These are phyloP conservation scores for Jamesozyma piceae DNA, from an alignment of 805 yeast species.

Conservation along the genomic window DNA sequence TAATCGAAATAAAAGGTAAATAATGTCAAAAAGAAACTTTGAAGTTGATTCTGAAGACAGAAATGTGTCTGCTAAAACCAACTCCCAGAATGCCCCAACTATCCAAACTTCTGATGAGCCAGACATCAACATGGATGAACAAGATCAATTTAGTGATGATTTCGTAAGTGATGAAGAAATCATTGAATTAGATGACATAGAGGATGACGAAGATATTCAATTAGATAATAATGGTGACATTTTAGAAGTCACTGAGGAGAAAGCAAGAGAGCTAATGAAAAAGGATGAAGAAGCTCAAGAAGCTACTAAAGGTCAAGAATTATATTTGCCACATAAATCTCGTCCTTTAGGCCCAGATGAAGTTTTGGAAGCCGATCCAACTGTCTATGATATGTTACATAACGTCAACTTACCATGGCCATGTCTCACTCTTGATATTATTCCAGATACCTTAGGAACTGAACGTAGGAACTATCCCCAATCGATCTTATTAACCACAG, in stretches of 20 bases:
- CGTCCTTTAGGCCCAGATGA: slow-evolving; percentile 92
- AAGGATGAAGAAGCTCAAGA: slow-evolving; percentile 32
- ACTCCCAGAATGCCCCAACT: slow-evolving; percentile 18
- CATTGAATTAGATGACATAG: slow-evolving; percentile 66
- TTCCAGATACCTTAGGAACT: slow-evolving; percentile 78
- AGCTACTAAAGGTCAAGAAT: slow-evolving; percentile 31
- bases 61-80: slow-evolving; percentile 34
- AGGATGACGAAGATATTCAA: slow-evolving; percentile 25
- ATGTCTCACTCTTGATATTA: slow-evolving; percentile 78
- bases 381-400: slow-evolving; percentile 94
- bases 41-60: slow-evolving; percentile 32
- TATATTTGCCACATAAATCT: slow-evolving; percentile 82
- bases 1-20: too few species aligned
- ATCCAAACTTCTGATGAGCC: slow-evolving; percentile 30
- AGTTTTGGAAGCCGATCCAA: slow-evolving; percentile 90
- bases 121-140: slow-evolving; percentile 67
- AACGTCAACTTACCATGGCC: slow-evolving; percentile 95
- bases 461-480: slow-evolving; percentile 91
- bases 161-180: slow-evolving; percentile 87
- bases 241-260: slow-evolving; percentile 28
- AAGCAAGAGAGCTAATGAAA: slow-evolving; percentile 32
- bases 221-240: slow-evolving; percentile 30
- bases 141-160: slow-evolving; percentile 84
- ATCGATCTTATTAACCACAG: slow-evolving; percentile 74
- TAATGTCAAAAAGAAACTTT: slow-evolving; percentile 51